A percentile compares a stretch with the other conserved stretches of the same genome.
phyloP scores from a whole-genome alignment of 2,329 filamentous ascomycete genomes.

The Pyricularia pennisetigena region DNA sequence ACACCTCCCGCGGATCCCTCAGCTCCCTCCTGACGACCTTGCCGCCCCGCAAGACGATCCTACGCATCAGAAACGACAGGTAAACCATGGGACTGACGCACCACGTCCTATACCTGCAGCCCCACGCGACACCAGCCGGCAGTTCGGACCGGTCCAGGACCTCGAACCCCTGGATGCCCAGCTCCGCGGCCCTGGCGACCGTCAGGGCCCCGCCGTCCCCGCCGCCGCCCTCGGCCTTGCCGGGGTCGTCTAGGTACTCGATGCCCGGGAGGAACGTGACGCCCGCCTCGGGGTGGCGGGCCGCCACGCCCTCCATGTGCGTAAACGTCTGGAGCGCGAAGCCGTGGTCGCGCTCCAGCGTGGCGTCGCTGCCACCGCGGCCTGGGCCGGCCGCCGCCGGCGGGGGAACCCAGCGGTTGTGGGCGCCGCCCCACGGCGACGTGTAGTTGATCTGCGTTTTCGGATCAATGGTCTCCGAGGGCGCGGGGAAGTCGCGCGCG shows the following conservation, averaged over 20 bases:
- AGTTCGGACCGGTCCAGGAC: constrained; percentile 25
- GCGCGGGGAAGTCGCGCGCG: constrained; percentile 35
- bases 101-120: constrained; percentile 42
- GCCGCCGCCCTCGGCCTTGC: constrained; percentile 4
- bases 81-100: constrained; percentile 46
- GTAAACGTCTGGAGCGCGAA: constrained; percentile 31
- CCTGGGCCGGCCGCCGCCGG: constrained; percentile 14
- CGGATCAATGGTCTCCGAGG: constrained; percentile 32
- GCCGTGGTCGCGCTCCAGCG: constrained; percentile 27
- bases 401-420: constrained; percentile 41
- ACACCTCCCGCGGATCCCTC: constrained; percentile 26
- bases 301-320: constrained; percentile 26
- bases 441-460: constrained; percentile 37
- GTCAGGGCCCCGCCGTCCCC: constrained; percentile 17
- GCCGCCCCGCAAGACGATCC: constrained; percentile 27
- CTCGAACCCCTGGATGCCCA: constrained; percentile 27
- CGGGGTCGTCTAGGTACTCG: constrained; percentile 40
- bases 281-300: constrained; percentile 26
- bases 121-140: constrained; percentile 30
- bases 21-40: constrained; percentile 23
- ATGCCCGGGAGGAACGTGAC: constrained; percentile 38
- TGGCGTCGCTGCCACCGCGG: background rate
- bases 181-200: constrained; percentile 17
- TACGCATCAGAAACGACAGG: constrained; percentile 34
- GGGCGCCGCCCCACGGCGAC: constrained; percentile 47